Conservation (phyloP, 805 yeast species). For the Candida insectorum region DNA sequence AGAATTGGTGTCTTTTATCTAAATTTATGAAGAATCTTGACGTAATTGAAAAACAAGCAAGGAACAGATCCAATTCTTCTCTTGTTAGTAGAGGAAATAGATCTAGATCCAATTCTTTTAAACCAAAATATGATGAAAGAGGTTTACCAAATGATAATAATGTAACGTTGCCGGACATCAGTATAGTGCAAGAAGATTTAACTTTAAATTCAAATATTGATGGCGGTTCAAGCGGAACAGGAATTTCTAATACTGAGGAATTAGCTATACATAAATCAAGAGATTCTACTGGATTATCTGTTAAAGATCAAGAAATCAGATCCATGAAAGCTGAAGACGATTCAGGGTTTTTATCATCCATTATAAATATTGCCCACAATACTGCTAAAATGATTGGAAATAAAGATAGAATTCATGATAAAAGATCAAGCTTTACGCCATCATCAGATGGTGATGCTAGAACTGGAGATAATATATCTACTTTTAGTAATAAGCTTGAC, state of each 20-base stretch:
- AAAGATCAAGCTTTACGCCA: neutral
- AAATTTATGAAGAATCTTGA: neutral
- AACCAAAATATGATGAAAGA: constrained; percentile 4
- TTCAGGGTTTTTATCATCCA: constrained; percentile 39
- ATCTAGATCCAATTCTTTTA: constrained; percentile 8
- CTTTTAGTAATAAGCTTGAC: constrained; percentile 13
- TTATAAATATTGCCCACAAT: constrained; percentile 46
- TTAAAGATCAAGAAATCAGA: constrained; percentile 7
- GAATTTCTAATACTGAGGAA: no score
- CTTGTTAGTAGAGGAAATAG: constrained; percentile 3
- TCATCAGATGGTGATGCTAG: neutral
- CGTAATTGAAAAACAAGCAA: neutral
- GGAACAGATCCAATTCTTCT: constrained; percentile 8
- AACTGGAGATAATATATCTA: constrained; percentile 6
- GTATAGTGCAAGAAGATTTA: no score
- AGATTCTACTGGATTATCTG: neutral
- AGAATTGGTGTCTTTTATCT: no score
- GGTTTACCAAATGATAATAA: constrained; percentile 1
- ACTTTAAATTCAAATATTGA: no score
- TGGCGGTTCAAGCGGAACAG: no score
- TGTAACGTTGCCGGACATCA: no score
- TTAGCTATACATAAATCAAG: constrained; percentile 1
- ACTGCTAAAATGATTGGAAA: constrained; percentile 31
- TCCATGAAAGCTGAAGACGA: constrained; percentile 7
- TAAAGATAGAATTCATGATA: neutral